Base-by-base conservation (phyloP, 1,139 yeast species). In the Debaryomycetaceae sp. region DNA sequence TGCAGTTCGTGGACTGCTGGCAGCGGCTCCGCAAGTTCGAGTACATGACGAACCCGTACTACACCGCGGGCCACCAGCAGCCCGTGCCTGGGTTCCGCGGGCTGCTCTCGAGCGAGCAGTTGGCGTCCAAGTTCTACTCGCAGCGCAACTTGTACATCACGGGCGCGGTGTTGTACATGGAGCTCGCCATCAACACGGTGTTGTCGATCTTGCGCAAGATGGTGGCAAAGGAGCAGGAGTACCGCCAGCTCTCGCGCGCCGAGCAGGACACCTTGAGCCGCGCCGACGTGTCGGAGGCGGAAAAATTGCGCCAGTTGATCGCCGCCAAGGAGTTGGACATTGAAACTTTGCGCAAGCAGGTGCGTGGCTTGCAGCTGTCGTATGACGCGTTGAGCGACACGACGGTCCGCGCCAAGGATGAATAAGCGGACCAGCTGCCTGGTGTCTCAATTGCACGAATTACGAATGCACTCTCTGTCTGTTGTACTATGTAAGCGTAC, bases 71-170 rank as follows among this genome's bases (percentile, higher is more conserved):
- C 5, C 10, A 12, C 4, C 30, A 29, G 9, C 29, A 30, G 28
- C 29, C 35, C 17, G 38, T 39, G 11, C 26, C 28, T 4, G 19
- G 11, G 5, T 23, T 16, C 15, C 27, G 35, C 16, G 26, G 25
- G 8, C 23, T 12, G 28, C 31, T 16, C 35, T 37, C 23, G 40
- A 35, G 11, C 34, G 73, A 67, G 19, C 67, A 61, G 48, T 55
- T 65, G 48, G 73, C 72, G n/a, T 53, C 66, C 34, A 75, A 77
- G 43, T 80, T 83, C 42, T 79, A 78, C 45, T 70, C 81, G 27
- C 88, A 82, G 51, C 66, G 91, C 47, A 82, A 82, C 45, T 61
- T 80, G 41, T 81, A 82, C 51, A 68, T 82, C 37, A 71, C 81
- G 12, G 89, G 88, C 3, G 84, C 84, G 5, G 78, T 80, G 3